Percentiles rank a stretch among this genome's conserved stretches.
Conservation (phyloP, 129 eudicot genomes). For the Flaveria linearis region DNA sequence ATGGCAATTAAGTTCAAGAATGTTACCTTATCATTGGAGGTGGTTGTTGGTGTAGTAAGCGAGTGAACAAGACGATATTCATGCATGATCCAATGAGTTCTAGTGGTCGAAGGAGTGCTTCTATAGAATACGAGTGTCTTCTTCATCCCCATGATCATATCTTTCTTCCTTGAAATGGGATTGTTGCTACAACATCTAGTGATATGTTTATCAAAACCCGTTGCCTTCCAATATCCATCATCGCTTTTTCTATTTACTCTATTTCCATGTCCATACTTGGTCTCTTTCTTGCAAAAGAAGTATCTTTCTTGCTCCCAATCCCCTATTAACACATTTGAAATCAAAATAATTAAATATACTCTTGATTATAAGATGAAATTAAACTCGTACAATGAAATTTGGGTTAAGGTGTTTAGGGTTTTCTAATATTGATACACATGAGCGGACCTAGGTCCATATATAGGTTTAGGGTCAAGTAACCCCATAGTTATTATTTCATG, state of each 20-base stretch:
- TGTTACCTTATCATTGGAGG: conserved; percentile 36
- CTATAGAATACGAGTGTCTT: conserved; percentile 59
- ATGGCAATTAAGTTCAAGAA: neutral
- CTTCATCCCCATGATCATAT: conserved; percentile 52
- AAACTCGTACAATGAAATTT: conserved; percentile 16
- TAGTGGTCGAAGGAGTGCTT: conserved; percentile 35
- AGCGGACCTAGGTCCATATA: neutral
- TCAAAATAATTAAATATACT: neutral
- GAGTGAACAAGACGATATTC: conserved; percentile 53
- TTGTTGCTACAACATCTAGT: conserved; percentile 35
- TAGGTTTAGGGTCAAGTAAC: neutral
- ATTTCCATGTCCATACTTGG: conserved; percentile 46
- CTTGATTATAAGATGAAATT: neutral
- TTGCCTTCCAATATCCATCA: conserved; percentile 69
- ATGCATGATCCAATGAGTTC: conserved; percentile 84
- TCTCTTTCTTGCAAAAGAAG: conserved; percentile 73
- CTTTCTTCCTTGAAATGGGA: conserved; percentile 31
- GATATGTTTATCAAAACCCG: conserved; percentile 58
- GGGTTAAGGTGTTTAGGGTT: conserved; percentile 17
- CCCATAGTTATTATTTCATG: neutral
- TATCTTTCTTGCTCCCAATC: conserved; percentile 68
- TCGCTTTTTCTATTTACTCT: conserved; percentile 40
- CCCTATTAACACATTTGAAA: conserved; percentile 40
- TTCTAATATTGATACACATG: neutral
- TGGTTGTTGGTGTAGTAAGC: conserved; percentile 31